phyloP scores from a whole-genome alignment of 345 rosid genomes.

The Fremontodendron californicum region DNA sequence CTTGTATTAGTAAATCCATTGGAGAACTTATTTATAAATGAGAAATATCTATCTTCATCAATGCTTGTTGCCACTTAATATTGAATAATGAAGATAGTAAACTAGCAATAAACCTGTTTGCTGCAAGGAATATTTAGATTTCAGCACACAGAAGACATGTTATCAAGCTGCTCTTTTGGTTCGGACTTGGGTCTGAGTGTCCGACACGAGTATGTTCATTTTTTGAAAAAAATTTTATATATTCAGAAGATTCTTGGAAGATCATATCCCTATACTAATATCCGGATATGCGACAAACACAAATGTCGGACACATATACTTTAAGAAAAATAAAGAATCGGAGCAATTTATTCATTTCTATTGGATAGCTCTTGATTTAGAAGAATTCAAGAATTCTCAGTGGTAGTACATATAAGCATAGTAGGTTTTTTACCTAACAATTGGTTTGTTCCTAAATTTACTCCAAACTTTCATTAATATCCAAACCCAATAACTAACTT shows the following conservation, averaged over 20 bases:
- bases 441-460: not conserved
- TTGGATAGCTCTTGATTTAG: not conserved
- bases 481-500: too few relatives aligned
- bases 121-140: not conserved
- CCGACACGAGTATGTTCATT: too few relatives aligned
- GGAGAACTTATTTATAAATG: not conserved
- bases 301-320: too few relatives aligned
- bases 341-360: not conserved
- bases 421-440: constrained; percentile 1
- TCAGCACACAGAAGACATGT: not conserved
- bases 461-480: too few relatives aligned
- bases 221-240: too few relatives aligned
- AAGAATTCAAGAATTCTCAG: not conserved
- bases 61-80: not conserved
- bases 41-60: not conserved
- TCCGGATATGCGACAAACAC: too few relatives aligned
- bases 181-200: too few relatives aligned
- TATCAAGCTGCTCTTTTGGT: not conserved
- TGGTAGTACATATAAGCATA: not conserved
- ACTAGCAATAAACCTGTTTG: not conserved
- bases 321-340: too few relatives aligned
- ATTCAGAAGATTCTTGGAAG: too few relatives aligned
- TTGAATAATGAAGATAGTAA: constrained; percentile 3
- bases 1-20: not conserved
- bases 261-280: too few relatives aligned